These are phyloP conservation scores for Leccinum ochraceum DNA, from an alignment of 768 basidiomycete genomes.

Conservation along the genomic window DNA sequence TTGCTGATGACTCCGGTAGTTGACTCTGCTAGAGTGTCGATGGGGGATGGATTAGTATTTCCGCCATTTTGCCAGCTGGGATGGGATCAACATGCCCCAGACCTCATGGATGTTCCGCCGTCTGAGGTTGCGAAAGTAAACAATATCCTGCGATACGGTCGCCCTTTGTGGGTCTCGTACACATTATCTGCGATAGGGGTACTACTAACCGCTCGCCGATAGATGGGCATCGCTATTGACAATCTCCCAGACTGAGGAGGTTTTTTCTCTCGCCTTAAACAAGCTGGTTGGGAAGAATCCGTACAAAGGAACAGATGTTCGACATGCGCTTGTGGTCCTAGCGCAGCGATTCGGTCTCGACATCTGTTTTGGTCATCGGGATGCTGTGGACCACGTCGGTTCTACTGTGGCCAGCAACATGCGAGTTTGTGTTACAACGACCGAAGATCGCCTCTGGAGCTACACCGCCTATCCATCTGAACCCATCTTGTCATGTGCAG, in stretches of 20 bases:
- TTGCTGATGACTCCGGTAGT: background rate
- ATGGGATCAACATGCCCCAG: background rate
- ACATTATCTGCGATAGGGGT: background rate
- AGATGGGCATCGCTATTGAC: background rate
- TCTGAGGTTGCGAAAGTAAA: background rate
- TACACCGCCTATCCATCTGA: background rate
- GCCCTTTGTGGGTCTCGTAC: background rate
- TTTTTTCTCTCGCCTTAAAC: background rate
- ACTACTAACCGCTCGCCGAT: background rate
- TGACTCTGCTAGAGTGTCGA: background rate
- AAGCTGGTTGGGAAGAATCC: background rate
- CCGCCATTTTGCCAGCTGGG: background rate
- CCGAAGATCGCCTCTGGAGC: background rate
- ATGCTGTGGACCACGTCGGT: background rate
- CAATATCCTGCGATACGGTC: background rate
- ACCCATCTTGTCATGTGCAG: background rate
- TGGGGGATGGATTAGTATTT: background rate
- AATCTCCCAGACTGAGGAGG: accelerated
- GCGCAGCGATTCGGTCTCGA: background rate
- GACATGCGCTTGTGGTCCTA: slow-evolving; percentile 6
- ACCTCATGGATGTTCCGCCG: background rate
- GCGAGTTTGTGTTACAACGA: background rate
- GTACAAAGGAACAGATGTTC: background rate
- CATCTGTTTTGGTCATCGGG: background rate
- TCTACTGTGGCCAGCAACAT: background rate